A percentile compares a stretch with the other conserved stretches of the same genome.
phyloP scores from a whole-genome alignment of 2,329 filamentous ascomycete species.

The Sporothrix protearum region DNA sequence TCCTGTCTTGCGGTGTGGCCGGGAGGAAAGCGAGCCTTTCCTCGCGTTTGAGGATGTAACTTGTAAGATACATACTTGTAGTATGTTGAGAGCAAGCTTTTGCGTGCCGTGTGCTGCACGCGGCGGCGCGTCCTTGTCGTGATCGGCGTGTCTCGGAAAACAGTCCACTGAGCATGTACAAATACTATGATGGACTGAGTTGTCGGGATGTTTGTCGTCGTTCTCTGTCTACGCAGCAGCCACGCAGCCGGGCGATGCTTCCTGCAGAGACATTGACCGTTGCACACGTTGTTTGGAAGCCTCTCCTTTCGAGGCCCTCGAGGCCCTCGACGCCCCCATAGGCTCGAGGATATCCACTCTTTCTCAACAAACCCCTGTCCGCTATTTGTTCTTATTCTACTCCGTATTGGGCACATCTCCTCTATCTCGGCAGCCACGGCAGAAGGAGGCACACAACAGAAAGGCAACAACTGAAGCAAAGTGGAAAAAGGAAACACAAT shows the following conservation, averaged over 20 bases:
- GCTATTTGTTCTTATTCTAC: not conserved
- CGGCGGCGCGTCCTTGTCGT: not conserved
- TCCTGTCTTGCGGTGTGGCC: conserved; percentile 12
- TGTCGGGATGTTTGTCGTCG: too few species aligned
- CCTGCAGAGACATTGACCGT: not conserved
- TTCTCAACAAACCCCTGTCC: not conserved
- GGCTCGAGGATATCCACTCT: not conserved
- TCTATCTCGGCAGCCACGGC: not conserved
- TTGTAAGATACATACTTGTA: too few species aligned
- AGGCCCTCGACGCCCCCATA: too few species aligned
- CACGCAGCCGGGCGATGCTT: not conserved
- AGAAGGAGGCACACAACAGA: not conserved
- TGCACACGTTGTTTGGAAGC: not conserved
- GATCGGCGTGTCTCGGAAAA: conserved; percentile 5
- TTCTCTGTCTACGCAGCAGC: not conserved
- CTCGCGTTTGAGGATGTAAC: conserved; percentile 6
- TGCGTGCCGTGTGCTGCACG: too few species aligned
- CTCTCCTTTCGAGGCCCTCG: too few species aligned
- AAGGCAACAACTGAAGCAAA: not conserved
- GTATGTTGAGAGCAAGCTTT: too few species aligned
- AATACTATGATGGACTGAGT: too few species aligned
- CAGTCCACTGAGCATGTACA: too few species aligned
- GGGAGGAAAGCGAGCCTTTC: not conserved
- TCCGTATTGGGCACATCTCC: not conserved
- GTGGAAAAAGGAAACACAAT: not conserved